phyloP scores from a whole-genome alignment of 352 stramenopile genomes.

The Phytophthora cryptogea region DNA sequence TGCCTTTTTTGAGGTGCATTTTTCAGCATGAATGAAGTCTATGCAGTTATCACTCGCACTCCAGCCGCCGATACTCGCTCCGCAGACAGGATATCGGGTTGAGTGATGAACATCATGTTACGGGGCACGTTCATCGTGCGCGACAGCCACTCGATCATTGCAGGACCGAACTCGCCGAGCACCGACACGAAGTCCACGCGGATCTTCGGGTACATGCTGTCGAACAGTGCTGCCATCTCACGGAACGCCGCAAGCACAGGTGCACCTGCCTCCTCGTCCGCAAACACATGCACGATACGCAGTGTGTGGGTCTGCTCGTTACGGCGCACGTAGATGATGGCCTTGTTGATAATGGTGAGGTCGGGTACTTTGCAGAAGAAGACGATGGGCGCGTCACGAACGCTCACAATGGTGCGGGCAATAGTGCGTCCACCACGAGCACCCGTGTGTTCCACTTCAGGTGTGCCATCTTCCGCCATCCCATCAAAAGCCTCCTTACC shows the following conservation, averaged over 20 bases:
- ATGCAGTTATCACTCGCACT: conserved; percentile 83
- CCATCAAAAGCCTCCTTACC: conserved; percentile 12
- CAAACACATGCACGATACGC: conserved; percentile 81
- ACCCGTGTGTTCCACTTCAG: conserved; percentile 49
- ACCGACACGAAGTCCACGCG: conserved; percentile 80
- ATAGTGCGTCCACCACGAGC: conserved; percentile 81
- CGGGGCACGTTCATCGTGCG: conserved; percentile 64
- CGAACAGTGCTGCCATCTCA: conserved; percentile 63
- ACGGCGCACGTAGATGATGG: conserved; percentile 92
- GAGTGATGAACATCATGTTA: conserved; percentile 92
- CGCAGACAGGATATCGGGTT: conserved; percentile 58
- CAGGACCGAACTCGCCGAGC: conserved; percentile 57
- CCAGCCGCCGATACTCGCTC: conserved; percentile 80
- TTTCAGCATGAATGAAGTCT: background rate
- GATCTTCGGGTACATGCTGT: conserved; percentile 87
- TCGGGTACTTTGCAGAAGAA: conserved; percentile 92
- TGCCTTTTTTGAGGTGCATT: background rate
- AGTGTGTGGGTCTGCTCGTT: conserved; percentile 92
- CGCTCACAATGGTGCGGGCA: conserved; percentile 66
- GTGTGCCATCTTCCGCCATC: conserved; percentile 11
- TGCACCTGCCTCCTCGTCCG: conserved; percentile 16
- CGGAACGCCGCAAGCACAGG: conserved; percentile 28
- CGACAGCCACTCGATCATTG: conserved; percentile 77
- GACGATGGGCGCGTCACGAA: conserved; percentile 89
- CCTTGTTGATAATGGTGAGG: conserved; percentile 93